These are phyloP conservation scores for Phytophthora multivora DNA, from an alignment of 352 stramenopile genomes.

Conservation along the genomic window DNA sequence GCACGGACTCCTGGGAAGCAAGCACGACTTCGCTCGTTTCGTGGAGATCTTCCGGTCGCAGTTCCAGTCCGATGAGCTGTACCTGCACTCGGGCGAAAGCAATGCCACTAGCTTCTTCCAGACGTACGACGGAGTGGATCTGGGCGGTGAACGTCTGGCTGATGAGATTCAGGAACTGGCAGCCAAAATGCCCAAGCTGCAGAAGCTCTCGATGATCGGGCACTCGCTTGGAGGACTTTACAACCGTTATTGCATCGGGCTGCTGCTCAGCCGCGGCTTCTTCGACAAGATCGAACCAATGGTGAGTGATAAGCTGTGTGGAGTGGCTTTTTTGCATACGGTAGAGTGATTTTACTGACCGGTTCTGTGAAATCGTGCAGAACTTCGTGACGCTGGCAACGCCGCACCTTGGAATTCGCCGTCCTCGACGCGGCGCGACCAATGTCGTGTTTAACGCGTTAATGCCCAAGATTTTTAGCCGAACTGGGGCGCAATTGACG, in stretches of 20 bases:
- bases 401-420: slow-evolving; percentile 78
- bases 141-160: slow-evolving; percentile 66
- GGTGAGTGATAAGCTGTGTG: slow-evolving; percentile 30
- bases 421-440: slow-evolving; percentile 53
- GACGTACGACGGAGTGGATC: slow-evolving; percentile 82
- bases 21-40: slow-evolving; percentile 67
- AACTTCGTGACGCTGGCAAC: slow-evolving; percentile 84
- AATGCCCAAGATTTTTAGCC: slow-evolving; percentile 71
- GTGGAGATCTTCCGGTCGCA: slow-evolving; percentile 54
- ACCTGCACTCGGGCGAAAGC: slow-evolving; percentile 47
- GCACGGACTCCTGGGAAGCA: slow-evolving; percentile 74
- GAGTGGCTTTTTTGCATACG: not conserved
- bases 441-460: slow-evolving; percentile 76
- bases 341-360: slow-evolving; percentile 5
- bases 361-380: slow-evolving; percentile 32
- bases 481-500: slow-evolving; percentile 68
- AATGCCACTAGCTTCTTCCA: slow-evolving; percentile 70
- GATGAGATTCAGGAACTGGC: slow-evolving; percentile 66
- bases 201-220: slow-evolving; percentile 75
- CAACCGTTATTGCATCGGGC: slow-evolving; percentile 72
- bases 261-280: slow-evolving; percentile 73
- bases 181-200: slow-evolving; percentile 57
- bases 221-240: slow-evolving; percentile 86
- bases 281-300: slow-evolving; percentile 74
- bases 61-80: slow-evolving; percentile 52